Percentiles rank a stretch among this genome's conserved stretches.
phyloP scores from a whole-genome alignment of 805 yeast genomes.

The Kluyveromyces starmeri region DNA sequence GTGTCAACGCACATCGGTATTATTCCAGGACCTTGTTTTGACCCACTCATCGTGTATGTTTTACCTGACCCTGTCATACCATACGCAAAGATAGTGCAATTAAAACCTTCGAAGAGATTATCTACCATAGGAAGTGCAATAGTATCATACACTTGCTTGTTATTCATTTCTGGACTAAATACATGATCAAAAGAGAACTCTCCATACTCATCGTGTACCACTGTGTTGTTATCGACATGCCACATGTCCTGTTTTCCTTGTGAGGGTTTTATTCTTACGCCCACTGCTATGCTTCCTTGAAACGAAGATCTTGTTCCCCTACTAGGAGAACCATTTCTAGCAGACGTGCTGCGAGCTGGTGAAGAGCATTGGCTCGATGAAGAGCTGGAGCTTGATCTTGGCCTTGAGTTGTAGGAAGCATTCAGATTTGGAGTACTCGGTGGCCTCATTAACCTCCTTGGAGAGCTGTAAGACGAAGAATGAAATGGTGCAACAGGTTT shows the following conservation, averaged over 20 bases:
- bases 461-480: neutral
- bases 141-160: slow-evolving; percentile 50
- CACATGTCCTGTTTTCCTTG: slow-evolving; percentile 26
- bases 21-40: slow-evolving; percentile 53
- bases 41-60: slow-evolving; percentile 80
- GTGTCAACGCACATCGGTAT: slow-evolving; percentile 54
- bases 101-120: slow-evolving; percentile 62
- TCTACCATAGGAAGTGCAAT: slow-evolving; percentile 45
- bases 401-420: neutral
- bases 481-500: slow-evolving; percentile 2
- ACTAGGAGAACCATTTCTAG: slow-evolving; percentile 4
- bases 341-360: slow-evolving; percentile 3
- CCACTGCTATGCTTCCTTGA: slow-evolving; percentile 66
- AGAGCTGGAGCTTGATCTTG: slow-evolving; percentile 6
- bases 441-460: slow-evolving; percentile 2
- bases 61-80: slow-evolving; percentile 95
- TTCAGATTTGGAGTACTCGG: slow-evolving; percentile 5
- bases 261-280: slow-evolving; percentile 69
- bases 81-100: slow-evolving; percentile 86
- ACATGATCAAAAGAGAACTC: slow-evolving; percentile 74
- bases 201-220: slow-evolving; percentile 53
- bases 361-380: slow-evolving; percentile 7
- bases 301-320: slow-evolving; percentile 27
- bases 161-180: slow-evolving; percentile 47
- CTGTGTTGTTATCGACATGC: slow-evolving; percentile 23